Percentiles rank a stretch among this genome's conserved stretches.
Evolutionary conservation across 495 filamentous ascomycete genomes (phyloP).

Genomic region (Trichoderma orchidacearum): DNA sequence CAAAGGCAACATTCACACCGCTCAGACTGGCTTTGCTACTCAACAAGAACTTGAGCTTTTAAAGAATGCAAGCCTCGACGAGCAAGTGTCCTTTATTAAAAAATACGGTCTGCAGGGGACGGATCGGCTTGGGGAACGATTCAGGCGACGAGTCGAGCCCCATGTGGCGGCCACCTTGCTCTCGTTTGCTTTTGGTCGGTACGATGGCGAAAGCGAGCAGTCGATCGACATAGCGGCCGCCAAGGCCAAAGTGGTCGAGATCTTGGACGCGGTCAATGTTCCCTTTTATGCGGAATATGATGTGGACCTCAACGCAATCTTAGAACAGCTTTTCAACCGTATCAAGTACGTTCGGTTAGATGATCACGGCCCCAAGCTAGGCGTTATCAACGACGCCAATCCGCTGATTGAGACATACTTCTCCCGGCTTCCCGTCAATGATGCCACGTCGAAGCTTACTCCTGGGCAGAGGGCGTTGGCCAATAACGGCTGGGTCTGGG

Average conservation of each 20-base stretch:
- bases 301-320: slow-evolving; percentile 62
- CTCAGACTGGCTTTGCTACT: slow-evolving; percentile 23
- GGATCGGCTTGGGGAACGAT: slow-evolving; percentile 66
- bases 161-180: slow-evolving; percentile 54
- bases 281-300: slow-evolving; percentile 87
- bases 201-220: slow-evolving; percentile 33
- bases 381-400: slow-evolving; percentile 57
- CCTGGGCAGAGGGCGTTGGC: slow-evolving; percentile 67
- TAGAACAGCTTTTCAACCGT: slow-evolving; percentile 84
- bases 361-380: slow-evolving; percentile 78
- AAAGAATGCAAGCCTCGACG: slow-evolving; percentile 17
- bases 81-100: slow-evolving; percentile 38
- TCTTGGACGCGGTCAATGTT: slow-evolving; percentile 78
- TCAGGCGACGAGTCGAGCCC: slow-evolving; percentile 54
- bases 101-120: slow-evolving; percentile 50
- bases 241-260: slow-evolving; percentile 35
- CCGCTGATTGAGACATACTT: slow-evolving; percentile 96
- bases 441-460: slow-evolving; percentile 62
- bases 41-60: slow-evolving; percentile 32
- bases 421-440: slow-evolving; percentile 74
- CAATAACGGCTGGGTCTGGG: slow-evolving; percentile 99
- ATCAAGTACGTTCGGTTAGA: slow-evolving; percentile 88
- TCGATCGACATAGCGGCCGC: slow-evolving; percentile 29
- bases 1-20: slow-evolving; percentile 34
- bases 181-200: slow-evolving; percentile 53